Percentiles rank a stretch among this genome's conserved stretches.
Evolutionary conservation across 176 grass and related monocot species (phyloP).

Genomic region (Dactylis glomerata): DNA sequence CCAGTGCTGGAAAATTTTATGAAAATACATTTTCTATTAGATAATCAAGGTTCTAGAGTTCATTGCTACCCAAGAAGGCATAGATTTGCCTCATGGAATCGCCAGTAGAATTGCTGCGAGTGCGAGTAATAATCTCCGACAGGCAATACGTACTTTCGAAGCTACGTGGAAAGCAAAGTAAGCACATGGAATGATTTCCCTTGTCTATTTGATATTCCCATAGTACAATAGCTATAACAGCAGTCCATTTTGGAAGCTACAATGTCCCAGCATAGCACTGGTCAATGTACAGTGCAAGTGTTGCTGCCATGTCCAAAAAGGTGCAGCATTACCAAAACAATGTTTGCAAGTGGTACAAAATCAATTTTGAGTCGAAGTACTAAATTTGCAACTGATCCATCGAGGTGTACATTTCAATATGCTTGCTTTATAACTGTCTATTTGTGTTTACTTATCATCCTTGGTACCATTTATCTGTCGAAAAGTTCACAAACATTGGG

Average conservation of each 20-base stretch:
- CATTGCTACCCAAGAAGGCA: conserved; percentile 52
- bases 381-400: neutral
- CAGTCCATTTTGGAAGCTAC: neutral
- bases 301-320: neutral
- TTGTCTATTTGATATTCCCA: neutral
- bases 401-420: neutral
- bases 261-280: neutral
- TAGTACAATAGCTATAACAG: neutral
- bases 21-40: conserved; percentile 22
- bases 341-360: neutral
- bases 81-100: conserved; percentile 52
- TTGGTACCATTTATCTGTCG: neutral
- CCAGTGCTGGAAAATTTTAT: neutral
- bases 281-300: neutral
- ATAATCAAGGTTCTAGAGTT: conserved; percentile 64
- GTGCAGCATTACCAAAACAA: neutral
- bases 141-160: conserved; percentile 81
- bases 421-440: neutral
- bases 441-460: neutral
- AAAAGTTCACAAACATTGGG: neutral
- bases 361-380: neutral
- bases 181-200: neutral
- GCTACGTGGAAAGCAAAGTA: conserved; percentile 69
- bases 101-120: conserved; percentile 47
- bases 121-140: conserved; percentile 57